phyloP scores from a whole-genome alignment of 2,329 filamentous ascomycete species.

The Curvularia eragrostidis region DNA sequence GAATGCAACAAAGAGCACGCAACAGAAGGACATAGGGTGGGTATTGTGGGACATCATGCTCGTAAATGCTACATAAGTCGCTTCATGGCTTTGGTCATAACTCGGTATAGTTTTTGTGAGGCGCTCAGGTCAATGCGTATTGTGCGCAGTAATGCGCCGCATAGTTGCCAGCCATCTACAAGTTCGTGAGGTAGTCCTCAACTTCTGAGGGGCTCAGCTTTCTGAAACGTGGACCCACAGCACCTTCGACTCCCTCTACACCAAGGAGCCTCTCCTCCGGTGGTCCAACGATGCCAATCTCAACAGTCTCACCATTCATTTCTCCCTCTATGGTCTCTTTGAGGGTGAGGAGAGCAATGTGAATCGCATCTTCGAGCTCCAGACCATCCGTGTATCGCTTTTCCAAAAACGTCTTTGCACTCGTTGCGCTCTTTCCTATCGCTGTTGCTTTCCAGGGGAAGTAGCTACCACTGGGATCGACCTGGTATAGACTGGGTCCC shows the following conservation, averaged over 20 bases:
- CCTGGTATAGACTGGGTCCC: constrained; percentile 96
- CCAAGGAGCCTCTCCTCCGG: constrained; percentile 93
- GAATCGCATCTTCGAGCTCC: constrained; percentile 96
- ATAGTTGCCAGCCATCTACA: constrained; percentile 62
- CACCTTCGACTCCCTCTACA: constrained; percentile 85
- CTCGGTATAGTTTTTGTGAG: not conserved
- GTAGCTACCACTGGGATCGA: constrained; percentile 98
- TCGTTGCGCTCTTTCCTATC: constrained; percentile 97
- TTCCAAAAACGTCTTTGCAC: constrained; percentile 98
- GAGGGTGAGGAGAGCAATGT: constrained; percentile 94
- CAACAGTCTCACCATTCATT: constrained; percentile 98
- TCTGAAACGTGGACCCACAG: constrained; percentile 84
- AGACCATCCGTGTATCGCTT: constrained; percentile 98
- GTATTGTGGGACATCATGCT: constrained; percentile 27
- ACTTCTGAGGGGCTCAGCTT: constrained; percentile 98
- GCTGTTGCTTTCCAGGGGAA: constrained; percentile 99
- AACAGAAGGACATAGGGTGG: not conserved
- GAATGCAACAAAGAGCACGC: not conserved
- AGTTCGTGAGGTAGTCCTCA: constrained; percentile 98
- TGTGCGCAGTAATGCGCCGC: constrained; percentile 1
- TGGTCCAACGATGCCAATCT: constrained; percentile 96
- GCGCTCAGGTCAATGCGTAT: not conserved
- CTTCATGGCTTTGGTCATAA: constrained; percentile 23
- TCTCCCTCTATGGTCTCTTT: constrained; percentile 99
- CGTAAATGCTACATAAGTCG: constrained; percentile 33